Conservation (phyloP, 371 early-diverging fungal species). For the Mortierella sp. region DNA sequence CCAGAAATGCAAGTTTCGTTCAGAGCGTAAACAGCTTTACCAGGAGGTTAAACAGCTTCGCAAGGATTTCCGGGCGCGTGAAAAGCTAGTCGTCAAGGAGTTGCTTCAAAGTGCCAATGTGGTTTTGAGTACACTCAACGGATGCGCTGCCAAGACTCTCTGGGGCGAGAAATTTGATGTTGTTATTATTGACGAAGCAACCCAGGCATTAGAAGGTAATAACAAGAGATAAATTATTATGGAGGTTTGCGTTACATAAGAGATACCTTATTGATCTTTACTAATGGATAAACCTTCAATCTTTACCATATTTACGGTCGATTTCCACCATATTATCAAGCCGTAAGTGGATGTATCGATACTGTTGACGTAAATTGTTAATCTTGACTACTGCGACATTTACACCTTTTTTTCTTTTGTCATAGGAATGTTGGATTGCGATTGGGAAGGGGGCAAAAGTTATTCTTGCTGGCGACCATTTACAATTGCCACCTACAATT, state of each 20-base stretch:
- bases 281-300: background rate
- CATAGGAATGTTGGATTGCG: constrained; percentile 92
- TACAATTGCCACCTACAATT: constrained; percentile 92
- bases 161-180: constrained; percentile 84
- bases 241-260: too few relatives aligned
- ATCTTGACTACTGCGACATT: background rate
- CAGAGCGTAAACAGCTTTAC: constrained; percentile 78
- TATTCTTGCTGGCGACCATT: constrained; percentile 96
- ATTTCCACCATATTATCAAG: background rate
- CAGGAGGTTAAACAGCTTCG: constrained; percentile 78
- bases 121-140: constrained; percentile 73
- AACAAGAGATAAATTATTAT: too few relatives aligned
- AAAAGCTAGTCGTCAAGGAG: constrained; percentile 75
- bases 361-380: background rate
- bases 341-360: background rate
- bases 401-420: background rate
- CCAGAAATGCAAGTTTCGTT: constrained; percentile 71
- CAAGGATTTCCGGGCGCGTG: constrained; percentile 79
- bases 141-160: constrained; percentile 69
- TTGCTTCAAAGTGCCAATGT: constrained; percentile 74
- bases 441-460: constrained; percentile 81
- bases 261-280: too few relatives aligned
- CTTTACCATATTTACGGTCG: background rate
- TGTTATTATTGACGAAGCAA: constrained; percentile 95
- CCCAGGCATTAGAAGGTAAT: constrained; percentile 85